These are phyloP conservation scores for Colletotrichum tofieldiae DNA, from an alignment of 2,329 filamentous ascomycete genomes.

Conservation along the genomic window DNA sequence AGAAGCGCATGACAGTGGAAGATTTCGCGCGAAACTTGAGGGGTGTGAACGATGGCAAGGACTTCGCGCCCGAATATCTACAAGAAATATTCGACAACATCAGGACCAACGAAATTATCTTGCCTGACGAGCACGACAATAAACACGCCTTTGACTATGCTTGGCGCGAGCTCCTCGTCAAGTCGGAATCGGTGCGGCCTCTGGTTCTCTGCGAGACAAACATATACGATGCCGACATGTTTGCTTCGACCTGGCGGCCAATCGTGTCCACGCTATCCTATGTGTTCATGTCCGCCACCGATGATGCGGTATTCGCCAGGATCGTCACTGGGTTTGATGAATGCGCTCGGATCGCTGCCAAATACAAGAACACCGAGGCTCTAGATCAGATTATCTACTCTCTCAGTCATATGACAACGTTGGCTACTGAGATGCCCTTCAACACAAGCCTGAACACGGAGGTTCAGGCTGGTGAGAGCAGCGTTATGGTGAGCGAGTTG, in stretches of 20 bases:
- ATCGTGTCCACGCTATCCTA: slow-evolving; percentile 96
- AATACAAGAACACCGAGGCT: slow-evolving; percentile 86
- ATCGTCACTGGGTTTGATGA: slow-evolving; percentile 97
- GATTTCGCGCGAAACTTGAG: slow-evolving; percentile 93
- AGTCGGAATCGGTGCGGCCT: slow-evolving; percentile 82
- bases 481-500: slow-evolving; percentile 98
- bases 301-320: slow-evolving; percentile 94
- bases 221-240: slow-evolving; percentile 98
- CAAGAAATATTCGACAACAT: slow-evolving; percentile 93
- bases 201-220: slow-evolving; percentile 90
- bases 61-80: slow-evolving; percentile 89
- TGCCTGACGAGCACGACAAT: slow-evolving; percentile 97
- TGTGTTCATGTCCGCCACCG: slow-evolving; percentile 98
- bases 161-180: slow-evolving; percentile 93
- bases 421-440: slow-evolving; percentile 82
- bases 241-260: slow-evolving; percentile 94
- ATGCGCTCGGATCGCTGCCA: slow-evolving; percentile 92
- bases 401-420: slow-evolving; percentile 89
- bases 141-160: slow-evolving; percentile 97
- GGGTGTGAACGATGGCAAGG: slow-evolving; percentile 87
- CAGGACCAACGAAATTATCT: slow-evolving; percentile 92
- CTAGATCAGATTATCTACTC: slow-evolving; percentile 95
- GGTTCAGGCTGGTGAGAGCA: slow-evolving; percentile 91
- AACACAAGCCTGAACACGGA: slow-evolving; percentile 95
- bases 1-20: slow-evolving; percentile 86